Percentiles rank a stretch among this genome's conserved stretches.
Conservation (phyloP, 2,329 filamentous ascomycete genomes). For the Magnaporthiopsis incrustans region DNA sequence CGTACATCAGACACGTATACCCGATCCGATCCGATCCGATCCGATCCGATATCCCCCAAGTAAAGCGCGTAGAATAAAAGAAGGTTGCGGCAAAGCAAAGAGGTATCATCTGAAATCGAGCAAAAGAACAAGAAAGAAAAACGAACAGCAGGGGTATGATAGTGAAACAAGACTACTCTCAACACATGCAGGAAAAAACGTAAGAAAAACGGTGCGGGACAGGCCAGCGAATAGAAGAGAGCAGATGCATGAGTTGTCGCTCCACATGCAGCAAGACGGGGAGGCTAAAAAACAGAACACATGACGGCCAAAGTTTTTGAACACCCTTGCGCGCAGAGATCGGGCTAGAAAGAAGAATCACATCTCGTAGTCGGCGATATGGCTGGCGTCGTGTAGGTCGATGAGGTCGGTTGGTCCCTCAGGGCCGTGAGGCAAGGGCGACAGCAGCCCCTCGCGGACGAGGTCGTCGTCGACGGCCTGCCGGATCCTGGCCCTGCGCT, state of each 20-base stretch:
- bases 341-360: not conserved
- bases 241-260: not conserved
- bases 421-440: not conserved
- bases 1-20: not conserved
- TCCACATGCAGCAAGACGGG: not conserved
- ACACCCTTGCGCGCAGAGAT: not conserved
- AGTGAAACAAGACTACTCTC: not conserved
- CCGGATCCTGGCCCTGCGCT: constrained; percentile 2
- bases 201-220: not conserved
- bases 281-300: too few species aligned
- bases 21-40: not conserved
- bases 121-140: not conserved
- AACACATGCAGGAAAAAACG: not conserved
- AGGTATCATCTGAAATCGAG: not conserved
- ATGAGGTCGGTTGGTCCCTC: not conserved
- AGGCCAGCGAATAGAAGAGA: not conserved
- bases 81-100: not conserved
- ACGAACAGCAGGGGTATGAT: not conserved
- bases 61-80: not conserved
- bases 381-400: not conserved
- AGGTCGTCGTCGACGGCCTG: constrained; percentile 2
- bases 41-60: too few species aligned
- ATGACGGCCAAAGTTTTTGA: not conserved
- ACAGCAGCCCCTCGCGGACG: constrained; percentile 1
- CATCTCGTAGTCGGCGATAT: not conserved